These are phyloP conservation scores for Colletotrichum gigasporum DNA, from an alignment of 2,329 filamentous ascomycete species.

Conservation along the genomic window DNA sequence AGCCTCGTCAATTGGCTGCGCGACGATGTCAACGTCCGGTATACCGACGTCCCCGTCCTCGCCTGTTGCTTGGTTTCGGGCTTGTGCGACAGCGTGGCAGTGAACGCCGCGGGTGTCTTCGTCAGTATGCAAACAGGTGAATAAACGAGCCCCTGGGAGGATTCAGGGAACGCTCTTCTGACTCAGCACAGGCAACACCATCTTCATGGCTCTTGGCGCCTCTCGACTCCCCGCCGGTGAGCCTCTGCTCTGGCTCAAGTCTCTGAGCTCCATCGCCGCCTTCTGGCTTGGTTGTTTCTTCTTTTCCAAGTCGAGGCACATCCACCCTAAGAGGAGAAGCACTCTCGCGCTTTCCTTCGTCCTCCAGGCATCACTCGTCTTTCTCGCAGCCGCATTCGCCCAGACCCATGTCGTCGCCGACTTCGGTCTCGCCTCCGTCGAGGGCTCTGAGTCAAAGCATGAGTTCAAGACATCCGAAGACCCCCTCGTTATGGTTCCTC, in stretches of 20 bases:
- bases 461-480: conserved; percentile 37
- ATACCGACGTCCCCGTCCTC: conserved; percentile 49
- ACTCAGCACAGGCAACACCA: conserved; percentile 60
- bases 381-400: conserved; percentile 61
- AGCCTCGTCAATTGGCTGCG: conserved; percentile 27
- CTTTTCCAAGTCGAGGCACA: conserved; percentile 48
- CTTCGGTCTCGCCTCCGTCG: conserved; percentile 41
- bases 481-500: conserved; percentile 53
- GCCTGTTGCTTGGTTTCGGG: conserved; percentile 49
- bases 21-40: conserved; percentile 30
- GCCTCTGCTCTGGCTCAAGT: conserved; percentile 62
- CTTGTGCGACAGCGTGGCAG: conserved; percentile 50
- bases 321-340: conserved; percentile 48
- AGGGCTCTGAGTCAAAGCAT: conserved; percentile 28
- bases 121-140: conserved; percentile 50
- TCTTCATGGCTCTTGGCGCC: conserved; percentile 69
- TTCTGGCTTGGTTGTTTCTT: conserved; percentile 64
- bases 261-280: conserved; percentile 60
- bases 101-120: conserved; percentile 50
- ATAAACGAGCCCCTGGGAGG: background rate
- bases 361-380: conserved; percentile 59
- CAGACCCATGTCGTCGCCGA: conserved; percentile 56
- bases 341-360: conserved; percentile 60
- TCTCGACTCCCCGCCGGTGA: conserved; percentile 59
- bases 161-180: background rate